These are phyloP conservation scores for Xylariomycetidae sp. DNA, from an alignment of 2,329 filamentous ascomycete species.

Conservation along the genomic window DNA sequence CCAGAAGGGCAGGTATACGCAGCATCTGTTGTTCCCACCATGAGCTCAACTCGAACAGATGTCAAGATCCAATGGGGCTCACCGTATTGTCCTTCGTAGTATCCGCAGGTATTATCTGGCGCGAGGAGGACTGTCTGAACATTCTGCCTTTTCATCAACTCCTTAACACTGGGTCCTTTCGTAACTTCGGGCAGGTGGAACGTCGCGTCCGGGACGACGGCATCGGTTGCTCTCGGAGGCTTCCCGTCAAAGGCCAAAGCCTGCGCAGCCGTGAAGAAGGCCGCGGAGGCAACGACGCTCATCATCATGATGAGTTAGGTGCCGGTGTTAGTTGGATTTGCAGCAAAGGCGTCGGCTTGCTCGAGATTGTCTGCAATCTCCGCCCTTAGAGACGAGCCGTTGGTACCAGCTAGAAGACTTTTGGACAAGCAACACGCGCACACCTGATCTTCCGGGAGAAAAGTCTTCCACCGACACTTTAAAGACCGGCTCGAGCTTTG, in stretches of 20 bases:
- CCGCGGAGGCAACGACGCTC: slow-evolving; percentile 20
- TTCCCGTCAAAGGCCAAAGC: slow-evolving; percentile 28
- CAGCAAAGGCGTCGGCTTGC: no score
- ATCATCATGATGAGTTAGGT: slow-evolving; percentile 20
- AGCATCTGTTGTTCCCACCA: slow-evolving; percentile 22
- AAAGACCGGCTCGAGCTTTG: no score
- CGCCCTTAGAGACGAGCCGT: no score
- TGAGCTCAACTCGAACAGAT: slow-evolving; percentile 2
- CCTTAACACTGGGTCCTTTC: slow-evolving; percentile 28
- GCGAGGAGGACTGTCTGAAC: slow-evolving; percentile 36
- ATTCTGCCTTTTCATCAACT: slow-evolving; percentile 27
- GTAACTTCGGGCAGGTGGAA: slow-evolving; percentile 37
- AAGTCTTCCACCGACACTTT: no score
- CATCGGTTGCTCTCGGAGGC: slow-evolving; percentile 29
- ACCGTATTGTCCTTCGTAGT: slow-evolving; percentile 35
- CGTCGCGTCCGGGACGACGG: slow-evolving; percentile 26
- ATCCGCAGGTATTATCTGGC: slow-evolving; percentile 47
- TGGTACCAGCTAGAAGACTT: no score
- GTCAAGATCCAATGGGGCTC: slow-evolving; percentile 5
- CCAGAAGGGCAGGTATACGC: slow-evolving; percentile 32
- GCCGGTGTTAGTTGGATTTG: no score
- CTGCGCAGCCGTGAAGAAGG: slow-evolving; percentile 28
- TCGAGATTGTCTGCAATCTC: no score
- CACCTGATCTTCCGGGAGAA: no score
- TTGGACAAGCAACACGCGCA: no score